Evolutionary conservation across 768 basidiomycete genomes (phyloP).

Genomic region (Mycena latifolia): DNA sequence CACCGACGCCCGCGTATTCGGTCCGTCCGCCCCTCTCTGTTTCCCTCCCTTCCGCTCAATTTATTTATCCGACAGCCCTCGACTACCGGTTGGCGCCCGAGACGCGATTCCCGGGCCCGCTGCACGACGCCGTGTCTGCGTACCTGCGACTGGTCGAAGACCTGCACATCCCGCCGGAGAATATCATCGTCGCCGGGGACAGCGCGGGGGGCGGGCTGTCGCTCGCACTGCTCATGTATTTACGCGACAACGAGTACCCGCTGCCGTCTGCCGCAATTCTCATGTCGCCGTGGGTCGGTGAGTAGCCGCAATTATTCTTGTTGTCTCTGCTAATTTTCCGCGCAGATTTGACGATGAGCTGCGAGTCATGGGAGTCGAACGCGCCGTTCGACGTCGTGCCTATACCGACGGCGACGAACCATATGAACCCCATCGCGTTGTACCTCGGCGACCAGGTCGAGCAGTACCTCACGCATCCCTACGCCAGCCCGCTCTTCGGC

Average conservation of each 20-base stretch:
- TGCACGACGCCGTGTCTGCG: conserved; percentile 86
- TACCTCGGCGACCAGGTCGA: conserved; percentile 89
- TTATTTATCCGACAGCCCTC: conserved; percentile 68
- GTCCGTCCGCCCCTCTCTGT: conserved; percentile 42
- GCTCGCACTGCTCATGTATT: conserved; percentile 91
- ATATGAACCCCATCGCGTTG: conserved; percentile 93
- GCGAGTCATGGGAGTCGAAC: conserved; percentile 98
- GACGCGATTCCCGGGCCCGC: conserved; percentile 91
- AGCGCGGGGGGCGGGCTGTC: conserved; percentile 93
- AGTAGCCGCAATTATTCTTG: conserved; percentile 47
- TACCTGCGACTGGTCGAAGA: conserved; percentile 92
- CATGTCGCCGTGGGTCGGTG: conserved; percentile 96
- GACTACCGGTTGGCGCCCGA: conserved; percentile 98
- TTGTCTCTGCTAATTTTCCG: conserved; percentile 15
- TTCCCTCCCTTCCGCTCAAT: conserved; percentile 1
- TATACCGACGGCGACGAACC: conserved; percentile 78
- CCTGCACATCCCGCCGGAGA: conserved; percentile 90
- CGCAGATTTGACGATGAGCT: conserved; percentile 94
- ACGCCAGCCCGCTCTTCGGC: conserved; percentile 95
- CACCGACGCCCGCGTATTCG: conserved; percentile 90
- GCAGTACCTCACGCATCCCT: conserved; percentile 93
- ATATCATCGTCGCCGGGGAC: conserved; percentile 90
- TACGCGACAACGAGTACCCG: conserved; percentile 91
- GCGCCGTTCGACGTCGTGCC: conserved; percentile 88
- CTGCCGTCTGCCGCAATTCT: conserved; percentile 89